Base-by-base conservation (phyloP, 202 grass and related monocot genomes). In the Zoysia matrella region DNA sequence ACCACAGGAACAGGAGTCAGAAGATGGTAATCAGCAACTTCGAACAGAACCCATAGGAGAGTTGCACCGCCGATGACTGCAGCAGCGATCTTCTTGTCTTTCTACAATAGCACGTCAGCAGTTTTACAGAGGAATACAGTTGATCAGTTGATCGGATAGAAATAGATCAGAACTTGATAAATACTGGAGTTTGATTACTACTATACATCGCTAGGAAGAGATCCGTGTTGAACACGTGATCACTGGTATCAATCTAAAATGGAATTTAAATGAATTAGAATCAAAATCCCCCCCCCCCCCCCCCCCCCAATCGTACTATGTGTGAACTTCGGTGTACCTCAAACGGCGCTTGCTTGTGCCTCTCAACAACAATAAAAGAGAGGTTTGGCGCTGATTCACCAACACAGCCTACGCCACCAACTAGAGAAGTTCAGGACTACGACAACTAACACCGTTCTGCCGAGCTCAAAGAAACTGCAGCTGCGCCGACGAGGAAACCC, bases 61-160 rank as follows among this genome's bases (percentile, higher is more conserved):
- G 92, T 92, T 69, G 88, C 94, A 61, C 73, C 86, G 66, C 90
- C 85, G 2, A 94, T 85, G 6, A 94, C 87, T 52, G 83, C 90
- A 49, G 75, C 88, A 12, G 94, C 94, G 10, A 65, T 72, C 76
- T 94, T 97, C 86, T 91, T 97, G 44, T 97, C 79, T 85, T 89
- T 97, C 94, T 90, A 97, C 79, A 97, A 55, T 5, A 97, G 70
- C 42, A 94, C 72, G 87, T 94, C 84, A 74, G 94, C 94, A 91
- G 88, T 92, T 97, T 87, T 79, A 91, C 9, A 72, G 1, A 71
- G 47, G 18, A 82, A 82, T 15, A 56, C 66, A 66, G 0, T 58
- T 22, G 15, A 85, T n/a, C 51, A 65, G 41, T 69, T 2, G 6
- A 63, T 46, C 11, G 43, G 57, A 58, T 52, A 63, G 4, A 54